Evolutionary conservation across 73 alveolate species (phyloP), one percentile per base, ranked within the genome.

Genomic region (Symbiodinium pilosum): DNA sequence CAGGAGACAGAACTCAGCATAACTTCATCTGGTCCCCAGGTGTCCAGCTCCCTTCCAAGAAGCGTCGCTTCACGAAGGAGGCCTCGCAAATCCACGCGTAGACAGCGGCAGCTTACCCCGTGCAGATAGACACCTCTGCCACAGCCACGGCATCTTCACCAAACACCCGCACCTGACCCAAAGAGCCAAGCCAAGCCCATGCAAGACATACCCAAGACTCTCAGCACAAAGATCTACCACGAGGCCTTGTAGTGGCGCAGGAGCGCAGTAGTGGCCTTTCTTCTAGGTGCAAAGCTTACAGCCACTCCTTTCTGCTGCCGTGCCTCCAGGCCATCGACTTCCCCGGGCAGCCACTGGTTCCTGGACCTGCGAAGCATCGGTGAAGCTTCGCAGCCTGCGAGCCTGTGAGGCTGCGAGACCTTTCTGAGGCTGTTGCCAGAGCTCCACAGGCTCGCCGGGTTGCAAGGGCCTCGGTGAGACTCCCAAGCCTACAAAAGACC

Each of bases 401-500:
- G 64, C 64, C 64, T 7, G 64, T 7, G 64, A 47, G 64, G 64
- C 7, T 7, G 64, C 7, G 64, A 47, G 24, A 16, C 64, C 32
- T 5, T 20, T 56, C 21, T 56, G 34, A 32, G 73, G 73, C 34
- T 6, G 34, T 36, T 34, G 81, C 81, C 81, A 64, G 12, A 64
- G 81, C 81, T 64, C 81, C 38, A 64, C 81, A 14, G 81, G 81
- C 81, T 64, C 81, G 38, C 81, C 81, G 38, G 34, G 39, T 26
- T 64, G 81, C 41, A 64, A 38, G 81, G 81, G 81, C 81, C 81
- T 64, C 73, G 14, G 59, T 47, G n/a, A n/a, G n/a, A n/a, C n/a
- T n/a, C n/a, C n/a, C n/a, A n/a, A n/a, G n/a, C n/a, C n/a, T n/a
- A n/a, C n/a, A n/a, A n/a, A n/a, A n/a, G n/a, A n/a, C n/a, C n/a